These are phyloP conservation scores for Agaricus subrufescens DNA, from an alignment of 768 basidiomycete genomes.

Conservation along the genomic window DNA sequence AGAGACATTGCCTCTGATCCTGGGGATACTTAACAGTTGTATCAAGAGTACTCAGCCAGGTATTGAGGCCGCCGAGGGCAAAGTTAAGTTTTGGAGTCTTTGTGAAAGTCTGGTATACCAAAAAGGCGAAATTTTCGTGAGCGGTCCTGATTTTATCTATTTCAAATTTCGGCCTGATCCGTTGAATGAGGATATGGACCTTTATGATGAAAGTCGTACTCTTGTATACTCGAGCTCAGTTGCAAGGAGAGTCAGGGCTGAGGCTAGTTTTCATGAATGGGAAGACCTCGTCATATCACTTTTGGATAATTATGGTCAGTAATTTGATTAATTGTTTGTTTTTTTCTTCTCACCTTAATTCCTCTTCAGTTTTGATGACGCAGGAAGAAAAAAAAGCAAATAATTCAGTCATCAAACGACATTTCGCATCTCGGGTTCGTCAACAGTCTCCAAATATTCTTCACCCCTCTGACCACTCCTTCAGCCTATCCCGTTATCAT, in stretches of 20 bases:
- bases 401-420: constrained; percentile 37
- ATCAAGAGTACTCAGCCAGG: constrained; percentile 88
- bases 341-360: background rate
- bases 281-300: constrained; percentile 60
- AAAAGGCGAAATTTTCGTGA: constrained; percentile 78
- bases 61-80: constrained; percentile 85
- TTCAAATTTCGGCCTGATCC: background rate
- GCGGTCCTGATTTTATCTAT: constrained; percentile 17
- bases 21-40: constrained; percentile 62
- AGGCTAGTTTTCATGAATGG: constrained; percentile 67
- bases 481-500: constrained; percentile 78
- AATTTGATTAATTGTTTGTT: background rate
- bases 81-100: constrained; percentile 83
- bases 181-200: constrained; percentile 66
- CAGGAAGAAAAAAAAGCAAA: constrained; percentile 54
- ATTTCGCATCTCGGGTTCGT: constrained; percentile 64
- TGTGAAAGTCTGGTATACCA: constrained; percentile 72
- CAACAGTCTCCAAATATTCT: background rate
- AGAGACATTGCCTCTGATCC: constrained; percentile 69
- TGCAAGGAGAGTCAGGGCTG: constrained; percentile 54
- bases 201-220: constrained; percentile 71
- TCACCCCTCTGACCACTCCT: background rate
- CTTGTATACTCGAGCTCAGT: constrained; percentile 66
- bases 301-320: constrained; percentile 74
- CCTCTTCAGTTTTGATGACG: constrained; percentile 53